phyloP scores from a whole-genome alignment of 225 moss, liverwort and hornwort genomes.

The Asterella californica region DNA sequence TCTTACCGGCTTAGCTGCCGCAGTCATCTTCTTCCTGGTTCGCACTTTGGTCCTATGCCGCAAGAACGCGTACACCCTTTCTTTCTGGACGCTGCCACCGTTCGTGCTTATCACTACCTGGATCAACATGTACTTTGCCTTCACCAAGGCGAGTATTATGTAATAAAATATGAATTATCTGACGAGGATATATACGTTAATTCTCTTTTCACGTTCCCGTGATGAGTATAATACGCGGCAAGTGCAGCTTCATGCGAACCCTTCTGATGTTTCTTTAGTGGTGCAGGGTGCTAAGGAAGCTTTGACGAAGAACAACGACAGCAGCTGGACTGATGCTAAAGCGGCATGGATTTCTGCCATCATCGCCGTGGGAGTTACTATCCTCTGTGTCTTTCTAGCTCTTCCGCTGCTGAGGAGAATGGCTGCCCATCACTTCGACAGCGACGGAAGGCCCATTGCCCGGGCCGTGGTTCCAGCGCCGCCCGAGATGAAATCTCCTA shows the following conservation, averaged over 20 bases:
- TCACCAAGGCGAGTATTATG: conserved; percentile 44
- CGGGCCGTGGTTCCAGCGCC: not conserved
- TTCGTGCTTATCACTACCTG: conserved; percentile 54
- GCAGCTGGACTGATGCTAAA: conserved; percentile 51
- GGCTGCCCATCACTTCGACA: conserved; percentile 47
- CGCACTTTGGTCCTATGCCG: conserved; percentile 51
- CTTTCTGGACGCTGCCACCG: conserved; percentile 61
- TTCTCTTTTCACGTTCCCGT: no score
- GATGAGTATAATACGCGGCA: not conserved
- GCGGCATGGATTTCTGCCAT: conserved; percentile 49
- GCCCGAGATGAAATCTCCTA: not conserved
- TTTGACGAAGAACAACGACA: not conserved
- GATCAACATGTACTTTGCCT: conserved; percentile 67
- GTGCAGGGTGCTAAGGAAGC: conserved; percentile 54
- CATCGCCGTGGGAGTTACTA: conserved; percentile 33
- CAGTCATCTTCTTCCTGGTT: conserved; percentile 36
- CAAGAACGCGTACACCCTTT: conserved; percentile 40
- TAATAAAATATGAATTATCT: not conserved
- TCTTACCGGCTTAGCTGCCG: conserved; percentile 38
- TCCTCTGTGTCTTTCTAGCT: conserved; percentile 26
- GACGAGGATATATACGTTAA: not conserved
- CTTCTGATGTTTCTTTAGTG: not conserved
- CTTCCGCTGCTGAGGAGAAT: conserved; percentile 47
- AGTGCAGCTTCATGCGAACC: not conserved
- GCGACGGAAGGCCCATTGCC: not conserved